A percentile compares a stretch with the other conserved stretches of the same genome.
Evolutionary conservation across 1,284 basidiomycete species (phyloP).

Genomic region (Microbotryum silenes-acaulis): DNA sequence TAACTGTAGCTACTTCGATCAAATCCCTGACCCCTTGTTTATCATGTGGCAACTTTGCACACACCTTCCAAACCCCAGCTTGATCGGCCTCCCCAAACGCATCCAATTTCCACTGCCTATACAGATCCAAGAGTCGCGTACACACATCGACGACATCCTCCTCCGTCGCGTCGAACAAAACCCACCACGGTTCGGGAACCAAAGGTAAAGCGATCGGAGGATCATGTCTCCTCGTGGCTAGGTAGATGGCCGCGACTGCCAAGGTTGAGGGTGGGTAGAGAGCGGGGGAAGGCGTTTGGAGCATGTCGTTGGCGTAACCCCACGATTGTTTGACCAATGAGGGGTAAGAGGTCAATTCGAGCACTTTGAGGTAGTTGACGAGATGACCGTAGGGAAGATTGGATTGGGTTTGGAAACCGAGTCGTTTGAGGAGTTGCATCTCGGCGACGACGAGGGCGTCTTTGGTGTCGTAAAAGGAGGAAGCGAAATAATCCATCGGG

Average conservation of each 20-base stretch:
- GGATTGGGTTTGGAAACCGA: conserved; percentile 48
- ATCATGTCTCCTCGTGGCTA: conserved; percentile 22
- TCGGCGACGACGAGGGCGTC: conserved; percentile 87
- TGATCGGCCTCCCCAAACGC: not conserved
- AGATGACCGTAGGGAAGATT: conserved; percentile 88
- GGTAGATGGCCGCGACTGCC: conserved; percentile 35
- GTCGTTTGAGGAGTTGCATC: conserved; percentile 92
- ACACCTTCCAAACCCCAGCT: not conserved
- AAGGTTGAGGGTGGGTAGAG: conserved; percentile 36
- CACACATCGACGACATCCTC: conserved; percentile 31
- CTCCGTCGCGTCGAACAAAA: conserved; percentile 40
- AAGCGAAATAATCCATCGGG: conserved; percentile 77
- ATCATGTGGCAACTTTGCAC: not conserved
- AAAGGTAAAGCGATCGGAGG: conserved; percentile 37
- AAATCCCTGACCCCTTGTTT: not conserved
- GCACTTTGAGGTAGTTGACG: conserved; percentile 86
- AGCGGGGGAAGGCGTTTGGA: conserved; percentile 35
- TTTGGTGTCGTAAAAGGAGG: conserved; percentile 75
- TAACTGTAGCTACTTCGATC: not conserved
- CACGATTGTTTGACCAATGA: conserved; percentile 38
- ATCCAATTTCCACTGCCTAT: conserved; percentile 24
- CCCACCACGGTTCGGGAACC: conserved; percentile 42
- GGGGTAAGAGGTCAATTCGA: conserved; percentile 53
- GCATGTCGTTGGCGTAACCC: conserved; percentile 42
- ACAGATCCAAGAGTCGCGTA: conserved; percentile 28